phyloP scores from a whole-genome alignment of 768 basidiomycete genomes.

The Pulveroboletus ravenelii region DNA sequence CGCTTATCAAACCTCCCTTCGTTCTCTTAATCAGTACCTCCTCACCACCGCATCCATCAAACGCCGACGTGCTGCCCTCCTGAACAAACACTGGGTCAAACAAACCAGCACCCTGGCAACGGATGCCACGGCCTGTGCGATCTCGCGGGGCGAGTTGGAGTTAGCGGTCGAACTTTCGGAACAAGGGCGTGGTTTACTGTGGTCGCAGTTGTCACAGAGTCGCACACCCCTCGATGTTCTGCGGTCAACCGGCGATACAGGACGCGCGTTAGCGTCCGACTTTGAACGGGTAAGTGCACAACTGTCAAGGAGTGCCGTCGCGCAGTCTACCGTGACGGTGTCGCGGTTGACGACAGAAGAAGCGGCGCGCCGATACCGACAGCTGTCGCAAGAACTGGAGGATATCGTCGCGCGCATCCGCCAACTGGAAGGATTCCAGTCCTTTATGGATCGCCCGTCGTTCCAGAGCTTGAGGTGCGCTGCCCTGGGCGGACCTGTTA shows the following conservation, averaged over 20 bases:
- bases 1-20: conserved; percentile 20
- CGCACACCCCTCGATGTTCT: conserved; percentile 25
- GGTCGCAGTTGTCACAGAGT: conserved; percentile 27
- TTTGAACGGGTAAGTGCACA: conserved; percentile 21
- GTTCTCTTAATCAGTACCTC: conserved; percentile 16
- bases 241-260: conserved; percentile 11
- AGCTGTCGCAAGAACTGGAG: conserved; percentile 16
- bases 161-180: conserved; percentile 34
- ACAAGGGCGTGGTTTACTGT: conserved; percentile 28
- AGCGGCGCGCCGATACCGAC: conserved; percentile 13
- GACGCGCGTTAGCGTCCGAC: conserved; percentile 19
- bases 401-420: conserved; percentile 21
- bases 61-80: conserved; percentile 11
- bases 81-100: neutral
- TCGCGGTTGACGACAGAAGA: conserved; percentile 13
- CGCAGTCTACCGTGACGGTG: neutral
- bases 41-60: conserved; percentile 17
- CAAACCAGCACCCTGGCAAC: conserved; percentile 13
- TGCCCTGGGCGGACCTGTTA: conserved; percentile 31
- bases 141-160: conserved; percentile 12
- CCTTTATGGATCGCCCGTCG: conserved; percentile 27
- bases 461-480: conserved; percentile 15
- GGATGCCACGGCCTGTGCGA: conserved; percentile 27
- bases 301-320: conserved; percentile 4
- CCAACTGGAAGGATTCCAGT: conserved; percentile 23